Conservation (phyloP, 164 flowering plant species). For the Piper longum region DNA sequence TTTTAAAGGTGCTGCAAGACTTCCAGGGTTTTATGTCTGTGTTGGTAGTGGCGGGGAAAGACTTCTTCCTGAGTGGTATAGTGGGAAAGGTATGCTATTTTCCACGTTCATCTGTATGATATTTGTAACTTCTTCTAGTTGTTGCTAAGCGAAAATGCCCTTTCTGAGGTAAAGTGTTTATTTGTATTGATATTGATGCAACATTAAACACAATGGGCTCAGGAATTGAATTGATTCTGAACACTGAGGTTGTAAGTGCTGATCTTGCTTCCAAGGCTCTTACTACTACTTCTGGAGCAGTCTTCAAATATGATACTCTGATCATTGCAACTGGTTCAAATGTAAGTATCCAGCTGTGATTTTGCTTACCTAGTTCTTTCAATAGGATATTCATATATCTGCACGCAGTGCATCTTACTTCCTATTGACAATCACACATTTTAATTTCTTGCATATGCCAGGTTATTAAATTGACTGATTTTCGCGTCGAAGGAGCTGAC, state of each 20-base stretch:
- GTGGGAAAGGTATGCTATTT: conserved; percentile 10
- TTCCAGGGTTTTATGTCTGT: conserved; percentile 23
- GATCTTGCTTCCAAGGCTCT: conserved; percentile 82
- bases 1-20: conserved; percentile 13
- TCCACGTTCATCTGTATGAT: neutral
- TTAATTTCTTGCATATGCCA: conserved; percentile 10
- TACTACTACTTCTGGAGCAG: conserved; percentile 49
- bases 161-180: neutral
- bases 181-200: neutral
- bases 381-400: neutral
- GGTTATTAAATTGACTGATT: conserved; percentile 80
- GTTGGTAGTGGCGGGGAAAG: conserved; percentile 25
- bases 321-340: conserved; percentile 16
- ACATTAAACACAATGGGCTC: conserved; percentile 13
- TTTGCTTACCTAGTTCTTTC: neutral
- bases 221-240: conserved; percentile 82
- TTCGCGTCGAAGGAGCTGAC: conserved; percentile 88
- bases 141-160: neutral
- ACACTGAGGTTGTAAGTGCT: conserved; percentile 78
- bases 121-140: too few species aligned
- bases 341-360: conserved; percentile 20
- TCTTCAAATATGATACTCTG: conserved; percentile 43
- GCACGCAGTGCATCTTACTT: neutral
- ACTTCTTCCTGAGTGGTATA: conserved; percentile 20
- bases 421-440: neutral